These are phyloP conservation scores for Pecoramyces ruminantium DNA, from an alignment of 192 early-diverging fungal species.

Conservation along the genomic window DNA sequence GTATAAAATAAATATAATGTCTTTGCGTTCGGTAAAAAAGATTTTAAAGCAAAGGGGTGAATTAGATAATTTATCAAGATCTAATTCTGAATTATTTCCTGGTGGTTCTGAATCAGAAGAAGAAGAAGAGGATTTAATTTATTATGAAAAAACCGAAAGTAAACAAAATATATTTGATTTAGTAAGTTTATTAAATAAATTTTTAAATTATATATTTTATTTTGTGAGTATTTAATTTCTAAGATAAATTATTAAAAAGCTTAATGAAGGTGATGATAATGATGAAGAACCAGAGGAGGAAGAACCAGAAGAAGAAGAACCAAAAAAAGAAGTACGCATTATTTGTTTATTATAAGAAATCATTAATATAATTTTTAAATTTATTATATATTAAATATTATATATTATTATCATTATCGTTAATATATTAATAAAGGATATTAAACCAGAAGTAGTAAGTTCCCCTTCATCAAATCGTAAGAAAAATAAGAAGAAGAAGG, in stretches of 20 bases:
- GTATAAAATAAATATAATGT: not conserved
- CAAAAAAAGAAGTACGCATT: not conserved
- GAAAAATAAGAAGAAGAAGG: constrained; percentile 3
- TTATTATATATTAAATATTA: too few species aligned
- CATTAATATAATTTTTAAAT: too few species aligned
- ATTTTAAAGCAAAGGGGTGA: not conserved
- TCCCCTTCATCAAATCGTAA: not conserved
- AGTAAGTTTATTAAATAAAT: constrained; percentile 14
- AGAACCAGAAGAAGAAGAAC: constrained; percentile 33
- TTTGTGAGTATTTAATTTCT: too few species aligned
- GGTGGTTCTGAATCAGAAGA: not conserved
- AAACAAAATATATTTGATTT: constrained; percentile 37
- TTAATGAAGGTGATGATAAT: constrained; percentile 26
- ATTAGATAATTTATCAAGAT: not conserved
- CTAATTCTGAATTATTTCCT: not conserved
- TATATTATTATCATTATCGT: too few species aligned
- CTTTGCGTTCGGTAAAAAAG: not conserved
- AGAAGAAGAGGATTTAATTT: not conserved
- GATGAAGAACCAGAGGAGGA: constrained; percentile 28
- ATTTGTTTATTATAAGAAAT: too few species aligned
- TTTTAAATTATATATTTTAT: not conserved
- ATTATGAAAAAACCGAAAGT: not conserved
- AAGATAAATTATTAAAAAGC: too few species aligned
- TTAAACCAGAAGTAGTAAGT: not conserved
- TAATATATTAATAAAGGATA: too few species aligned